Base-by-base conservation (phyloP, 1,139 yeast genomes). In the Magnusiomyces tetraspermus region DNA sequence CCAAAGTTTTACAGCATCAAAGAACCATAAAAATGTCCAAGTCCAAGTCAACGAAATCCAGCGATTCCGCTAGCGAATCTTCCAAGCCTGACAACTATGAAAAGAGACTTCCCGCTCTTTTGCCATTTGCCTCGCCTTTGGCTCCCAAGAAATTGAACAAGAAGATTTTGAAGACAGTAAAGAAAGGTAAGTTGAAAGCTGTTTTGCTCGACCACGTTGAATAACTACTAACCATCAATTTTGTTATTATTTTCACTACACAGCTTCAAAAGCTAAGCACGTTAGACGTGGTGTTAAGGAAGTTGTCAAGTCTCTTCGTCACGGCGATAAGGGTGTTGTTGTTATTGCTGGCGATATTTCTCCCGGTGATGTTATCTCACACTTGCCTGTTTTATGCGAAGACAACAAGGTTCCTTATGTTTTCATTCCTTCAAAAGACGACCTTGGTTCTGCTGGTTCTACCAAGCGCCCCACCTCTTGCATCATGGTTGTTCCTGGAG, bases 211-310 rank as follows among this genome's bases (percentile, higher is more conserved):
- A n/a, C n/a, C n/a, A n/a, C n/a, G n/a, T 19, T 17, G 11, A 11
- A 33, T 28, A n/a, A 11, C 40, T 40, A 22, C 40, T 49, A 19
- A 40, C 37, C n/a, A n/a, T n/a, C n/a, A n/a, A n/a, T n/a, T n/a
- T n/a, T n/a, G n/a, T n/a, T n/a, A n/a, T 24, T 21, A 21, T 38
- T 37, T 33, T 28, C 33, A 28, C 6, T 11, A 6, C 6, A 28
- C 33, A 63, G 96, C 97, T 11, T 88, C 97, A 54, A 92, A 92
- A 74, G 95, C 96, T 60, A 92, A 94, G 75, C 97, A 92, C 71
- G 97, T 94, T 63, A 90, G 89, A 76, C 81, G 98, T 72, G 99
- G 99, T 67, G 98, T 92, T 55, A 94, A 94, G 73, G 99, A 94
- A 73, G 98, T 92, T 47, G 97, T 92, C 63, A 94, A 94, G 75